A percentile compares a stretch with the other conserved stretches of the same genome.
Evolutionary conservation across 1,139 yeast species (phyloP).

Genomic region (Kodamaea arcana): DNA sequence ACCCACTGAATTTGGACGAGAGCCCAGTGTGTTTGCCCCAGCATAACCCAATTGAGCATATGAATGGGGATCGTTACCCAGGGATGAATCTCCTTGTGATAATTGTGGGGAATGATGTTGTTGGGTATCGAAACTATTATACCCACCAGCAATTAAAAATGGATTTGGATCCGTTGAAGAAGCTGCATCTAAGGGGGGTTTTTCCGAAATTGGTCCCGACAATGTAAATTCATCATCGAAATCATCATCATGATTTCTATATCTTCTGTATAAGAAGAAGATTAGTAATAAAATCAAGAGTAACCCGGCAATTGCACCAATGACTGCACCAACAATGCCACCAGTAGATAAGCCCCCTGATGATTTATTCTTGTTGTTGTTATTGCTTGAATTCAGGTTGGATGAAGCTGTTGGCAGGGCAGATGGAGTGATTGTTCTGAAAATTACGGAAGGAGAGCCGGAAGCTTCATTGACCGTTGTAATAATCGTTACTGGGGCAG

Average conservation of each 20-base stretch:
- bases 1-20: slow-evolving; percentile 7
- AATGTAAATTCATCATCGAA: slow-evolving; percentile 36
- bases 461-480: slow-evolving; percentile 10
- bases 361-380: slow-evolving; percentile 6
- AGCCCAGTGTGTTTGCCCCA: slow-evolving; percentile 5
- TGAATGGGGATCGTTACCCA: slow-evolving; percentile 8
- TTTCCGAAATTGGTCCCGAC: slow-evolving; percentile 27
- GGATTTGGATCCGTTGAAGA: slow-evolving; percentile 19
- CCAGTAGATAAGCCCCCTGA: slow-evolving; percentile 45
- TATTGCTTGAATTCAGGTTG: slow-evolving; percentile 3
- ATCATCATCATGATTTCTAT: slow-evolving; percentile 29
- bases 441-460: slow-evolving; percentile 11
- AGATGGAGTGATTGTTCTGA: slow-evolving; percentile 13
- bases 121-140: slow-evolving; percentile 14
- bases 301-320: slow-evolving; percentile 58
- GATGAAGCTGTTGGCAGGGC: slow-evolving; percentile 7
- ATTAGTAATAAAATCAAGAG: slow-evolving; percentile 15
- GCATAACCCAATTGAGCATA: slow-evolving; percentile 14
- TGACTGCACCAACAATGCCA: slow-evolving; percentile 69
- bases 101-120: slow-evolving; percentile 7
- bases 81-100: slow-evolving; percentile 5
- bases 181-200: slow-evolving; percentile 9
- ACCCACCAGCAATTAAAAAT: slow-evolving; percentile 20
- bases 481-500: slow-evolving; percentile 11
- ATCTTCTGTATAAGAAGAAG: slow-evolving; percentile 41